Conservation (phyloP, 1,139 yeast genomes). For the Kodamaea sp. region DNA sequence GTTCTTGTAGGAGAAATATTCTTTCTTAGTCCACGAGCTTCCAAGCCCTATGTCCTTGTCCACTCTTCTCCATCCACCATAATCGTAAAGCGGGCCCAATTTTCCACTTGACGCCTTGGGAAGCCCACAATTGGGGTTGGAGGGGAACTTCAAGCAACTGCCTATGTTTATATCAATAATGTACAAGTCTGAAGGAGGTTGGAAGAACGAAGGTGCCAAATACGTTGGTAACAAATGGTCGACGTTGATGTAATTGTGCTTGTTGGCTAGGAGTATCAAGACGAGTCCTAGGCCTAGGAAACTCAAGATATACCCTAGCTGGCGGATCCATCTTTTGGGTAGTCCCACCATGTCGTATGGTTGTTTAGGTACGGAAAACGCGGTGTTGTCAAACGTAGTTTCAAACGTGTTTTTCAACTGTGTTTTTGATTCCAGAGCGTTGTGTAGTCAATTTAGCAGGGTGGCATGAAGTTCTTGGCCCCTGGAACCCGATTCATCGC, state of each 20-base stretch:
- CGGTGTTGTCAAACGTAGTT: too few species aligned
- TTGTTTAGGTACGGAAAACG: too few species aligned
- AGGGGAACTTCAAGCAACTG: slow-evolving; percentile 30
- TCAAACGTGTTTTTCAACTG: too few species aligned
- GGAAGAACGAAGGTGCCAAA: slow-evolving; percentile 41
- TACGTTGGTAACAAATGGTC: slow-evolving; percentile 31
- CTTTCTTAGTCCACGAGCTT: slow-evolving; percentile 31
- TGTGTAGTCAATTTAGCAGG: too few species aligned
- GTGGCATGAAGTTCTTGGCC: too few species aligned
- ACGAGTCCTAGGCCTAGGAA: slow-evolving; percentile 20
- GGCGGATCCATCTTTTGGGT: slow-evolving; percentile 23
- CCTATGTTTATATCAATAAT: slow-evolving; percentile 38
- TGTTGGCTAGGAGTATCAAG: slow-evolving; percentile 35
- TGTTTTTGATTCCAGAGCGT: too few species aligned
- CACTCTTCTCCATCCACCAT: slow-evolving; percentile 39
- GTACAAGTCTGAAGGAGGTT: slow-evolving; percentile 39
- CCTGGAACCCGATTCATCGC: too few species aligned
- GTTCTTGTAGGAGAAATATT: slow-evolving; percentile 35
- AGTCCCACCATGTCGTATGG: slow-evolving; percentile 9
- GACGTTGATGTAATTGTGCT: slow-evolving; percentile 30
- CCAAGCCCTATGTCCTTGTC: slow-evolving; percentile 43
- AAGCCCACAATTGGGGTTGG: slow-evolving; percentile 31
- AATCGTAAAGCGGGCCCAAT: slow-evolving; percentile 29
- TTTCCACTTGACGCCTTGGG: slow-evolving; percentile 31
- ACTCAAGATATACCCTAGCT: slow-evolving; percentile 21